Evolutionary conservation across 2,329 filamentous ascomycete genomes (phyloP), one percentile per base, ranked within the genome.

Genomic region (Calonectria pseudoreteaudii): DNA sequence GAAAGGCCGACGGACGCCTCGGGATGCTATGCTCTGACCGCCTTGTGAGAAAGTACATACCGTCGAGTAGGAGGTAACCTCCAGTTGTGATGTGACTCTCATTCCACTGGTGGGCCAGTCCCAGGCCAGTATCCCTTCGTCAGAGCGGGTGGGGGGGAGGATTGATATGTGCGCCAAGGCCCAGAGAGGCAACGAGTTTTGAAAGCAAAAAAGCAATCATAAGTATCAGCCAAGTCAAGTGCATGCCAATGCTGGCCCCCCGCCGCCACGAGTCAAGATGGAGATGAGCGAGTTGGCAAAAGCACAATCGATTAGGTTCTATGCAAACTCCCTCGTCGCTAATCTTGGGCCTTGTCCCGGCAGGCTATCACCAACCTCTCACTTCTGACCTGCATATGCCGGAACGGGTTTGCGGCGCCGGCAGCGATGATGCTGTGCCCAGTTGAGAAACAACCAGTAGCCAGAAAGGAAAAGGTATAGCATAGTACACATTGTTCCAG

Each of bases 261-360:
- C 38, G 73, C 68, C 58, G 53, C 68, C 72, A 72, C 67, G 28
- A 67, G 62, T 72, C 71, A 78, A 78, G 74, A 78, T 79, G 66
- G 36, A 78, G 75, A 78, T 79, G 66, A 11, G 64, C 78, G 76
- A 79, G 75, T 76, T 80, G 71, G 68, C 73, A 79, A 72, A 72
- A 74, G 68, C 71, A 71, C 71, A 80, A 75, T 74, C 72, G 77
- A 77, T 80, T 80, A 77, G 77, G 67, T 77, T 62, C 69, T 62
- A 60, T 78, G 75, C 71, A 77, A 69, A 50, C 73, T 74, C 71
- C 71, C 71, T 70, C 62, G 70, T 80, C 79, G 79, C 79, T 79
- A 80, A 80, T 80, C 79, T 80, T 72, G 73, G 47, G 44, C 74
- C 68, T 74, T 76, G 76, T 72, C 64, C 69, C 72, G 71, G 71